phyloP scores from a whole-genome alignment of 1,284 basidiomycete genomes.

The Vanrija humicola region DNA sequence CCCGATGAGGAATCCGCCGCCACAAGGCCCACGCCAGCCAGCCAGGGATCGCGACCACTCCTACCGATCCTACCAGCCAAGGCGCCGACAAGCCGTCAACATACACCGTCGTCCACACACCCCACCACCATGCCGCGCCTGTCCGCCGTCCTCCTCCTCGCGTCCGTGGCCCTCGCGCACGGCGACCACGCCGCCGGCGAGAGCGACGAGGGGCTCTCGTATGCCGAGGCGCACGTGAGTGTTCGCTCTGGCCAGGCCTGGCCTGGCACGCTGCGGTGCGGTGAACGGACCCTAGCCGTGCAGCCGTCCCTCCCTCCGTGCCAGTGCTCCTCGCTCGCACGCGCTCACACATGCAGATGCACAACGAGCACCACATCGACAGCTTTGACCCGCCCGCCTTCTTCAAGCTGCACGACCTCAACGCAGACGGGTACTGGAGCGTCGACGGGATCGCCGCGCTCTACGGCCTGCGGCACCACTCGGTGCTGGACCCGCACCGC shows the following conservation, averaged over 20 bases:
- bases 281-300: no score
- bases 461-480: constrained; percentile 93
- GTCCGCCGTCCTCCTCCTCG: constrained; percentile 13
- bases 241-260: background rate
- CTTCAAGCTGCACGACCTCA: constrained; percentile 75
- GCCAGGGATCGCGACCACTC: no score
- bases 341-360: constrained; percentile 33
- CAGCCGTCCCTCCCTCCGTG: no score
- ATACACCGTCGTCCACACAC: no score
- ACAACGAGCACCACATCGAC: constrained; percentile 49
- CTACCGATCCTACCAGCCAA: background rate
- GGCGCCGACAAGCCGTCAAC: no score
- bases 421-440: constrained; percentile 72
- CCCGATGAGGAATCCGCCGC: no score
- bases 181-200: constrained; percentile 40
- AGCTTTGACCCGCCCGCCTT: constrained; percentile 47
- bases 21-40: no score
- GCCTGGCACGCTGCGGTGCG: no score
- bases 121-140: constrained; percentile 7
- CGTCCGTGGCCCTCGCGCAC: constrained; percentile 29
- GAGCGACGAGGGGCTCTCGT: constrained; percentile 39
- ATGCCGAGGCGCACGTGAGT: constrained; percentile 58
- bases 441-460: constrained; percentile 80
- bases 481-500: constrained; percentile 76
- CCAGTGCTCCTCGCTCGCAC: background rate